A percentile compares a stretch with the other conserved stretches of the same genome.
phyloP scores from a whole-genome alignment of 2,329 filamentous ascomycete genomes.

The Colletotrichum agaves region DNA sequence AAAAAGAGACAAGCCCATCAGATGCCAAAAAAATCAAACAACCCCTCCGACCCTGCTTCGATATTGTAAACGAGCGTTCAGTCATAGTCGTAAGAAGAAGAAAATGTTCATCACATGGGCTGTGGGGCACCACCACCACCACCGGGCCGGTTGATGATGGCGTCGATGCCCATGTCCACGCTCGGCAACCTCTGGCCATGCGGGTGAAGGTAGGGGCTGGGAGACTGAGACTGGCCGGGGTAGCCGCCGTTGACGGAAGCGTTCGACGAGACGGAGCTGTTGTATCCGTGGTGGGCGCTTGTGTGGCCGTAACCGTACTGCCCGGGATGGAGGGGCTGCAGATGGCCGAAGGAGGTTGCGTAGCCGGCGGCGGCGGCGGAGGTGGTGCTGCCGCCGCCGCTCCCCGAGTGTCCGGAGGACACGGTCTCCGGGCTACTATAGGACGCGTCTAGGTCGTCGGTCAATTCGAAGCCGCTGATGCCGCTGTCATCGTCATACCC shows the following conservation, averaged over 20 bases:
- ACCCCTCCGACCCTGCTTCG: background rate
- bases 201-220: conserved; percentile 40
- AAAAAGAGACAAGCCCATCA: background rate
- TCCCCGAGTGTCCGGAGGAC: conserved; percentile 56
- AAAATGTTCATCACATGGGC: conserved; percentile 30
- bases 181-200: conserved; percentile 61
- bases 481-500: conserved; percentile 77
- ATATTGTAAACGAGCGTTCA: background rate
- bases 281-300: conserved; percentile 56
- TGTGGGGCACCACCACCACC: conserved; percentile 40
- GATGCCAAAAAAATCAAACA: conserved; percentile 5
- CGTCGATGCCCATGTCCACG: conserved; percentile 70
- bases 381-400: conserved; percentile 48
- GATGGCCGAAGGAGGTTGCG: conserved; percentile 43
- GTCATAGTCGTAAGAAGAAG: background rate
- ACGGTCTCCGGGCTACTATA: conserved; percentile 66
- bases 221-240: conserved; percentile 41
- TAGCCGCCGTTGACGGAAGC: conserved; percentile 48
- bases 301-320: conserved; percentile 43
- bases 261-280: conserved; percentile 64
- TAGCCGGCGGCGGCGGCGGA: conserved; percentile 45
- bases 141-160: conserved; percentile 65
- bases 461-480: conserved; percentile 70
- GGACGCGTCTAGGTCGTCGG: conserved; percentile 67
- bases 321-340: conserved; percentile 40